Percentiles rank a stretch among this genome's conserved stretches.
Conservation (phyloP, 257 asterid genomes). For the Capsicum pubescens region DNA sequence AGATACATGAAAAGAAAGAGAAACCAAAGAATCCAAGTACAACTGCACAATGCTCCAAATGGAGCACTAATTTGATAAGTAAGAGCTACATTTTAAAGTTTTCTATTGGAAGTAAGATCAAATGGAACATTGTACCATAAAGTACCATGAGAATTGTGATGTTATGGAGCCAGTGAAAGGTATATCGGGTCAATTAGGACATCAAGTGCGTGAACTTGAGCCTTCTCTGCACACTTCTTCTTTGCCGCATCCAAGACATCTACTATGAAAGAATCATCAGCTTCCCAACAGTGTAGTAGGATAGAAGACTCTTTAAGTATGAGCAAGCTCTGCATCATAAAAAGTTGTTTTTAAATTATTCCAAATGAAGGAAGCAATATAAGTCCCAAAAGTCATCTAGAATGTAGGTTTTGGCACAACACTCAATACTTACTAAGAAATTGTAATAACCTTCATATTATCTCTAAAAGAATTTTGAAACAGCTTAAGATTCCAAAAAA, state of each 20-base stretch:
- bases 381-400: background rate
- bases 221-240: constrained; percentile 40
- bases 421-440: too few relatives aligned
- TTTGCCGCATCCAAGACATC: constrained; percentile 66
- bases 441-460: too few relatives aligned
- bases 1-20: background rate
- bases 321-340: constrained; percentile 70
- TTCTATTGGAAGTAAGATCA: background rate
- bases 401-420: background rate
- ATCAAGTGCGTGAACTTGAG: constrained; percentile 71
- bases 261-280: constrained; percentile 59
- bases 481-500: too few relatives aligned
- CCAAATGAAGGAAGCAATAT: constrained; percentile 9
- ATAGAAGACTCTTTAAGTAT: constrained; percentile 92
- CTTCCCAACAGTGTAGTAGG: constrained; percentile 79
- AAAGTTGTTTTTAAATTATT: background rate
- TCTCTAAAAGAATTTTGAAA: too few relatives aligned
- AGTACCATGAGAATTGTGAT: constrained; percentile 59
- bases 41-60: background rate
- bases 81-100: background rate
- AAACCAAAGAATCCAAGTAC: background rate
- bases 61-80: background rate
- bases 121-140: constrained; percentile 57
- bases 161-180: constrained; percentile 87
- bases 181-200: constrained; percentile 59